Evolutionary conservation across 2,329 filamentous ascomycete species (phyloP), one percentile per base, ranked within the genome.

Genomic region (Aureobasidium sp.): DNA sequence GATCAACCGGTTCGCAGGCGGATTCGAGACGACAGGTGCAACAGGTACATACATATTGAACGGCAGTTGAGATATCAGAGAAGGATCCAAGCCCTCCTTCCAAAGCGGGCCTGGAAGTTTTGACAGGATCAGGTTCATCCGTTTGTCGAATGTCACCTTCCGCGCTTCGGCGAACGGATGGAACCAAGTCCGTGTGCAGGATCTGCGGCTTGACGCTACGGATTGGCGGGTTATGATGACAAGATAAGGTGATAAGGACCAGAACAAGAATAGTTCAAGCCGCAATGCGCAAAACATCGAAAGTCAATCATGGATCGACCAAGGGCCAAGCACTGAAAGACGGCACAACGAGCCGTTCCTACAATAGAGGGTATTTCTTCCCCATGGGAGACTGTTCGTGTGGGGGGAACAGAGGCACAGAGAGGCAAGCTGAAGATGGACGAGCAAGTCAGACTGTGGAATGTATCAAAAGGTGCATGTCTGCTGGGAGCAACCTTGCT

Each of bases 201-300:
- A 55, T 55, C 52, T 36, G n/a, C 53, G 26, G 6, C 5, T 29
- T 29, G 17, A 9, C 46, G 36, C 53, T 57, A 46, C 39, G 41
- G 27, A 27, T 57, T 44, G 39, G 23, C 15, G 39, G 39, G 41
- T n/a, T n/a, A 36, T 46, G 53, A 57, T 46, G 41, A 57, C 53
- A 46, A 27, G 39, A 46, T 26, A 57, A 46, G 39, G 34, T 37
- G 34, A 37, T 37, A 37, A 37, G 34, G 34, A 13, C 53, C 53
- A 15, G 29, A 57, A 46, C 29, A 26, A 57, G 53, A 57, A 57
- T 44, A 57, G 53, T n/a, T 55, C 51, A 29, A 29, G 36, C 50
- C 50, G 39, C 37, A 20, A 56, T 56, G 52, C 39, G 27, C 42
- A 46, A 57, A 57, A 46, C 46, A n/a, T 57, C 27, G n/a, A 57